Percentiles rank a stretch among this genome's conserved stretches.
These are phyloP conservation scores for Pythium apleroticum DNA, from an alignment of 352 stramenopile species.

Conservation along the genomic window DNA sequence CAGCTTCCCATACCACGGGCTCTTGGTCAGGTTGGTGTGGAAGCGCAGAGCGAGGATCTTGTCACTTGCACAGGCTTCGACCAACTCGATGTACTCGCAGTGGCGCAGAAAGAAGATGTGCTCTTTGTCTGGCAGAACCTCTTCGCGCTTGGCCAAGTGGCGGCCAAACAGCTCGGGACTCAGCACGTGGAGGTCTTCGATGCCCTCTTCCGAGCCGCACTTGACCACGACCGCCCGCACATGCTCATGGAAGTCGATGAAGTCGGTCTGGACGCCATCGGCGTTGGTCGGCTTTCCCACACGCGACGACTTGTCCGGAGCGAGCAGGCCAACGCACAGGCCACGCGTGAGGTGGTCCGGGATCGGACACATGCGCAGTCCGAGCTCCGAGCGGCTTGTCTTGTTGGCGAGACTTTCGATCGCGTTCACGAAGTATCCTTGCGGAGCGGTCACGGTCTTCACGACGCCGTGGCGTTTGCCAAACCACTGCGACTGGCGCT, in stretches of 20 bases:
- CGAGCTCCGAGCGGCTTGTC: slow-evolving; percentile 14
- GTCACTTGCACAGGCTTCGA: slow-evolving; percentile 22
- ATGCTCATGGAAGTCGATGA: slow-evolving; percentile 20
- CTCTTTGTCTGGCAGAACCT: slow-evolving; percentile 19
- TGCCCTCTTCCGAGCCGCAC: slow-evolving; percentile 17
- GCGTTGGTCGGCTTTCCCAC: not conserved
- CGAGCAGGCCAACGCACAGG: not conserved
- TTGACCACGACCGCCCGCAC: slow-evolving; percentile 31
- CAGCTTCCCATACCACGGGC: slow-evolving; percentile 28
- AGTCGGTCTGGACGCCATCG: slow-evolving; percentile 32
- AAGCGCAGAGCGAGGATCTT: slow-evolving; percentile 28
- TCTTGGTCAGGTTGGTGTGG: slow-evolving; percentile 34
- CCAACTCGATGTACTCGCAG: slow-evolving; percentile 27
- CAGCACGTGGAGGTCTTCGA: slow-evolving; percentile 28
- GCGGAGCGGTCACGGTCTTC: slow-evolving; percentile 30
- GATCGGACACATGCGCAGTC: slow-evolving; percentile 25
- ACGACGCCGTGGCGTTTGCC: slow-evolving; percentile 24
- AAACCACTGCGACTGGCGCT: slow-evolving; percentile 37
- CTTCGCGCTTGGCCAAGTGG: slow-evolving; percentile 29
- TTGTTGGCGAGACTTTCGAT: slow-evolving; percentile 8
- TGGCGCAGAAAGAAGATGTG: slow-evolving; percentile 33
- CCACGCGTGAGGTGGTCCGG: slow-evolving; percentile 16
- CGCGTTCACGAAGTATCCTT: slow-evolving; percentile 31
- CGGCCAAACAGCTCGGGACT: slow-evolving; percentile 22
- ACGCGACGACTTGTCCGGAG: slow-evolving; percentile 7